Conservation (phyloP, 2,329 filamentous ascomycete species). For the Rhynchosporium agropyri region DNA sequence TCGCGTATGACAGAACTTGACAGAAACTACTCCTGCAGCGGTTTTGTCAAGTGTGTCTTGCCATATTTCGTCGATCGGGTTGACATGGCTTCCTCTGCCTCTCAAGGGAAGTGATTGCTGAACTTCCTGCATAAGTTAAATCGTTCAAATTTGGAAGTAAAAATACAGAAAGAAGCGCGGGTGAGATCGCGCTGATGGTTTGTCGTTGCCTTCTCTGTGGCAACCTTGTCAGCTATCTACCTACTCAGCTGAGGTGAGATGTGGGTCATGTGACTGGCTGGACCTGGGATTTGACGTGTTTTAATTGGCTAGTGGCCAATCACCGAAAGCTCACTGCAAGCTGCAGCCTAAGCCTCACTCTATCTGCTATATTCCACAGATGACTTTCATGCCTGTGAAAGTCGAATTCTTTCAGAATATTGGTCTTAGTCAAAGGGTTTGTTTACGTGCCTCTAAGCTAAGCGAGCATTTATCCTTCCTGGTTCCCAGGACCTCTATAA, state of each 20-base stretch:
- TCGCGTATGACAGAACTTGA: slow-evolving; percentile 17
- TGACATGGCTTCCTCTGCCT: neutral
- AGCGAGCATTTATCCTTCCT: neutral
- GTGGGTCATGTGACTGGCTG: slow-evolving; percentile 10
- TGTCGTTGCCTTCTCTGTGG: neutral
- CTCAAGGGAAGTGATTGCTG: neutral
- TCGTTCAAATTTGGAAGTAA: neutral
- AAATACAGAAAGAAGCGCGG: neutral
- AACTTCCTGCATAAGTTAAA: neutral
- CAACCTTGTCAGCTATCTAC: neutral
- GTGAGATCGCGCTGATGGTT: neutral
- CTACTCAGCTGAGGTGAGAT: slow-evolving; percentile 1
- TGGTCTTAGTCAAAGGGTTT: neutral
- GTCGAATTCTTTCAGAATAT: neutral
- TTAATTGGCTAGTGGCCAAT: neutral
- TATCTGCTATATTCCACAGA: neutral
- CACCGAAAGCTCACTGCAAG: neutral
- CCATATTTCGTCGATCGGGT: slow-evolving; percentile 10
- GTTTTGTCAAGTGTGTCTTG: slow-evolving; percentile 17
- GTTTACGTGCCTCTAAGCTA: neutral
- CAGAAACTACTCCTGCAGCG: slow-evolving; percentile 13
- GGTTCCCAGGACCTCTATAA: neutral
- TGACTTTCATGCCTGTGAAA: neutral
- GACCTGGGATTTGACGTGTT: slow-evolving; percentile 1
- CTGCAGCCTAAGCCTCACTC: too few relatives aligned